Evolutionary conservation across 768 basidiomycete genomes (phyloP), one percentile per base, ranked within the genome.

Genomic region (Lentinula boryana): DNA sequence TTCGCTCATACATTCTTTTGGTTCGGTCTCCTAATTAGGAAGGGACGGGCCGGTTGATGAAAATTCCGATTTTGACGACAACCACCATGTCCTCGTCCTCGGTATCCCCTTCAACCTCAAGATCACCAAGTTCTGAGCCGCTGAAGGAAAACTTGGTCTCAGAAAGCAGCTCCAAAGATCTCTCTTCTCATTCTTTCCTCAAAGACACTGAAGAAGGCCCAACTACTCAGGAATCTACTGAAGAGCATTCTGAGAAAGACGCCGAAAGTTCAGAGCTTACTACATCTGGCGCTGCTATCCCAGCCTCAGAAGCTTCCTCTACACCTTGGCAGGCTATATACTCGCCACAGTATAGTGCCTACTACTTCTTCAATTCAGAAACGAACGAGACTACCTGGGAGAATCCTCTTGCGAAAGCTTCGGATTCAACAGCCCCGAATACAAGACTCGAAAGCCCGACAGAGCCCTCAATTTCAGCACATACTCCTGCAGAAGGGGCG

Each of bases 341-440:
- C 74, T 86, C 91, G 1, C 83, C 89, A 1, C 78, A 86, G 63
- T 84, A 90, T 75, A 88, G 83, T 71, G 80, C 89, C 9, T 94
- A 94, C 74, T 94, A 94, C 72, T 94, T 93, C 76, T 89, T 80
- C 79, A 94, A 93, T 72, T 60, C 84, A 9, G 71, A 74, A 62
- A 92, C 91, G 0, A 78, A 86, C 57, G 84, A 93, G 74, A 93
- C 91, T 16, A 93, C 91, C 2, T 93, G 92, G 92, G 75, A 76
- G 32, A 93, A 93, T 67, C 91, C 91, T 9, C 76, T 94, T 43
- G 75, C 82, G 48, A 63, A 69, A 8, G 61, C 71, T 18, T 58
- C 74, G 38, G 63, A 73, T 46, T 60, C 70, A 60, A 33, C 63
- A 33, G 64, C 64, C 53, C 65, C 63, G 31, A 65, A 69, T 35